A percentile compares a stretch with the other conserved stretches of the same genome.
Conservation (phyloP, 139 green algal genomes). For the Chlamydomonas incerta region DNA sequence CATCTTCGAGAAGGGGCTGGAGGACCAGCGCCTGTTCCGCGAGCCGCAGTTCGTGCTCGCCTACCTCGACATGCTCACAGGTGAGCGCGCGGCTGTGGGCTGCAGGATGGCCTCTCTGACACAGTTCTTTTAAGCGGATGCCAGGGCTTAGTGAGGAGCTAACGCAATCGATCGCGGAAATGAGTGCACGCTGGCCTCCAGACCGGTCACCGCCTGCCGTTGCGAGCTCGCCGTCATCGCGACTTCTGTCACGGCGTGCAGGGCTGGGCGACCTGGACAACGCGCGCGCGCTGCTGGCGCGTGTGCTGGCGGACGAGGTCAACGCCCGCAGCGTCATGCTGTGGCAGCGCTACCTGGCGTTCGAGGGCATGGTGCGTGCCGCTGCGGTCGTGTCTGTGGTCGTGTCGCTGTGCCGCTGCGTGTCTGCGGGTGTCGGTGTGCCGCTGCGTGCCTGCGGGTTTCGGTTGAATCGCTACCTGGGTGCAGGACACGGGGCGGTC, state of each 20-base stretch:
- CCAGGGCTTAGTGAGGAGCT: no score
- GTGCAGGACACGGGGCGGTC: no score
- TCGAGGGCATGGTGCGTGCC: constrained; percentile 21
- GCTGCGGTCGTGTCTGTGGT: background rate
- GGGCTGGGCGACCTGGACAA: constrained; percentile 86
- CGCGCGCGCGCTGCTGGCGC: constrained; percentile 83
- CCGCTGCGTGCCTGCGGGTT: background rate
- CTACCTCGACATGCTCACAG: constrained; percentile 72
- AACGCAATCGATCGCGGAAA: no score
- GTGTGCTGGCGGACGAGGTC: constrained; percentile 68
- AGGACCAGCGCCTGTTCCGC: constrained; percentile 61
- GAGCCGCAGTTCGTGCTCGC: constrained; percentile 80
- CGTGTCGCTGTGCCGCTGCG: background rate
- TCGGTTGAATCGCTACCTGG: no score
- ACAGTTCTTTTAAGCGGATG: no score
- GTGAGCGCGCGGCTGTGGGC: no score
- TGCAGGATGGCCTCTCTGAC: no score
- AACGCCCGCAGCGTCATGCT: constrained; percentile 20
- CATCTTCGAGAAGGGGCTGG: constrained; percentile 95
- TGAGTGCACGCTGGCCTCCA: no score
- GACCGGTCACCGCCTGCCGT: no score
- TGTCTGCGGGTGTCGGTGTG: background rate
- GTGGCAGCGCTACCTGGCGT: constrained; percentile 44
- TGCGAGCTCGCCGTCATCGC: no score
- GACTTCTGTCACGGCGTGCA: no score